phyloP scores from a whole-genome alignment of 2,329 filamentous ascomycete genomes.

The Talaromyces islandicus region DNA sequence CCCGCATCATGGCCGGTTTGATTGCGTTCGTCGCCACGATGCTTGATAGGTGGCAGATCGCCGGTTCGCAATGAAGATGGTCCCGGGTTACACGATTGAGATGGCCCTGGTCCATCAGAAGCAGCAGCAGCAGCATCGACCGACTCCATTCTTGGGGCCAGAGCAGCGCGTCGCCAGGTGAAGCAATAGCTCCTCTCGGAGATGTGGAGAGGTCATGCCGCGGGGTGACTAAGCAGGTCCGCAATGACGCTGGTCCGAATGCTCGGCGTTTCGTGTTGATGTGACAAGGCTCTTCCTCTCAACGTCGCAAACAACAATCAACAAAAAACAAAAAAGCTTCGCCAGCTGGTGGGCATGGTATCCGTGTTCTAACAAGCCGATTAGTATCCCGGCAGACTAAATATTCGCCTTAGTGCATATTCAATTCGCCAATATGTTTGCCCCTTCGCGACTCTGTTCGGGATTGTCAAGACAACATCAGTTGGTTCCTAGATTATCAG shows the following conservation, averaged over 20 bases:
- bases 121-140: slow-evolving; percentile 3
- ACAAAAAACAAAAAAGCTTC: not conserved
- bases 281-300: not conserved
- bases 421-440: slow-evolving; percentile 19
- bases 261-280: not conserved
- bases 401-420: not conserved
- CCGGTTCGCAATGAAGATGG: not conserved
- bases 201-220: not conserved
- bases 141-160: slow-evolving; percentile 11
- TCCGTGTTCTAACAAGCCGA: not conserved
- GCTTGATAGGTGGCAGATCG: slow-evolving; percentile 13
- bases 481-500: not conserved
- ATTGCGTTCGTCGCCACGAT: slow-evolving; percentile 15
- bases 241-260: slow-evolving; percentile 2
- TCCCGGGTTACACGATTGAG: not conserved
- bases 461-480: not conserved
- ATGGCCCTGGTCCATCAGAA: not conserved
- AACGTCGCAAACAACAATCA: not conserved
- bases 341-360: not conserved
- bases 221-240: slow-evolving; percentile 11
- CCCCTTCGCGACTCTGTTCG: not conserved
- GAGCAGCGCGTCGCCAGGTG: slow-evolving; percentile 3
- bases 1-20: slow-evolving; percentile 7
- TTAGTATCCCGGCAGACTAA: not conserved
- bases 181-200: slow-evolving; percentile 1